phyloP scores from a whole-genome alignment of 768 basidiomycete genomes.

The Boletellus ananas region DNA sequence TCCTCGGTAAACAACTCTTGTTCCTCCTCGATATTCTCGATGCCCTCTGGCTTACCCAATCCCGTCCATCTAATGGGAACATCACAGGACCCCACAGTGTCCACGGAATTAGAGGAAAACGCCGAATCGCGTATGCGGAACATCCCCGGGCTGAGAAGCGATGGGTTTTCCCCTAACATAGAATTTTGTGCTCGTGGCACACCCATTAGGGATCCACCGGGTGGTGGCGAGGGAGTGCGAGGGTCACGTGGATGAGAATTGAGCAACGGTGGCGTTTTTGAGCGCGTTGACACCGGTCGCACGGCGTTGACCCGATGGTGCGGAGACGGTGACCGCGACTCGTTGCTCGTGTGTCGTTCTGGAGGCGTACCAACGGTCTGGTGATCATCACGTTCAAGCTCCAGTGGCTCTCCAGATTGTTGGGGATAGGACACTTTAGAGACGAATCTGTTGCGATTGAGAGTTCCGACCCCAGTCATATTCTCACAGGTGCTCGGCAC shows the following conservation, averaged over 20 bases:
- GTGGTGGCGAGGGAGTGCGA: slow-evolving; percentile 20
- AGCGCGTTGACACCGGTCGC: slow-evolving; percentile 34
- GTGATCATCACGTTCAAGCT: slow-evolving; percentile 14
- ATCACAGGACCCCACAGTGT: slow-evolving; percentile 43
- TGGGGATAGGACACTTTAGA: slow-evolving; percentile 17
- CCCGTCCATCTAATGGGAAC: slow-evolving; percentile 66
- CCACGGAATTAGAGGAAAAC: slow-evolving; percentile 46
- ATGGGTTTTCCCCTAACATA: slow-evolving; percentile 24
- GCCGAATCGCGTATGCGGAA: slow-evolving; percentile 61
- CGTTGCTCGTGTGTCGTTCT: slow-evolving; percentile 12
- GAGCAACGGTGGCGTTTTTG: slow-evolving; percentile 40
- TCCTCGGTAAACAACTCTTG: slow-evolving; percentile 28
- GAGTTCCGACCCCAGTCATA: slow-evolving; percentile 64
- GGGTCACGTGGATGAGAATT: slow-evolving; percentile 29
- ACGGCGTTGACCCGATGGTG: slow-evolving; percentile 25
- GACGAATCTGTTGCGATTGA: slow-evolving; percentile 24
- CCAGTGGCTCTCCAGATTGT: slow-evolving; percentile 8
- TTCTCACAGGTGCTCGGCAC: slow-evolving; percentile 51
- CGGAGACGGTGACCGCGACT: slow-evolving; percentile 27
- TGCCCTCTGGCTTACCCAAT: slow-evolving; percentile 35
- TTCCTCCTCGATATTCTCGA: slow-evolving; percentile 36
- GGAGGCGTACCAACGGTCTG: slow-evolving; percentile 13
- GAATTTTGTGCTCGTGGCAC: slow-evolving; percentile 20
- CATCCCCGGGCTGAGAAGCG: slow-evolving; percentile 51
- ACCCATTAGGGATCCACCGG: slow-evolving; percentile 11